These are phyloP conservation scores for Calonectria honghensis DNA, from an alignment of 2,329 filamentous ascomycete species.

Conservation along the genomic window DNA sequence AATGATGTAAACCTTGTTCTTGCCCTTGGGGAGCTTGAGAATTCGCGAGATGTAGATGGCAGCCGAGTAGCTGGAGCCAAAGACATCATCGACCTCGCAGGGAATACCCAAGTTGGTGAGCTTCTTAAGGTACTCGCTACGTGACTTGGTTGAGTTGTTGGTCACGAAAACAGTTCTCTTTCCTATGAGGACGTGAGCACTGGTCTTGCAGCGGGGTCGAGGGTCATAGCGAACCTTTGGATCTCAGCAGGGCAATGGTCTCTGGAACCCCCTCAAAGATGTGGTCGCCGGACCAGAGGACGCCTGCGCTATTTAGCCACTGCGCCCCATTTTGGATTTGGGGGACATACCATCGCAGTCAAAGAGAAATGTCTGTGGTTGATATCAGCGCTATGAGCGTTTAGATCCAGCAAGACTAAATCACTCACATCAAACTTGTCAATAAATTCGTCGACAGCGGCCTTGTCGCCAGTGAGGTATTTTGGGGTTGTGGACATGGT, in stretches of 20 bases:
- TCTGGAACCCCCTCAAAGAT: conserved; percentile 90
- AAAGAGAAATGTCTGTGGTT: conserved; percentile 87
- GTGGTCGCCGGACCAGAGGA: conserved; percentile 96
- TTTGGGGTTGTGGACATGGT: conserved; percentile 64
- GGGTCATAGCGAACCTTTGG: conserved; percentile 75
- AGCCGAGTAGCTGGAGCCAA: conserved; percentile 95
- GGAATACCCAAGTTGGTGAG: conserved; percentile 88
- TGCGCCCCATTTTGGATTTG: too few relatives aligned
- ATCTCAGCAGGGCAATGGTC: conserved; percentile 87
- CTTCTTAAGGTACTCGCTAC: conserved; percentile 94
- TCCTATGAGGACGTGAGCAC: conserved; percentile 69
- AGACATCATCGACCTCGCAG: conserved; percentile 90
- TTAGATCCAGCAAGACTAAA: conserved; percentile 43
- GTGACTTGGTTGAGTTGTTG: conserved; percentile 98
- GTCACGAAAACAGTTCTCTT: conserved; percentile 97
- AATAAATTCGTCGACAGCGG: conserved; percentile 87
- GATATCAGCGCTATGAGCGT: conserved; percentile 19
- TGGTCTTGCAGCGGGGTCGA: neutral
- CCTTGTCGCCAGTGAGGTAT: conserved; percentile 86
- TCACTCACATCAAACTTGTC: conserved; percentile 91
- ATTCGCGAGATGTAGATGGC: conserved; percentile 97
- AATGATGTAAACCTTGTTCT: conserved; percentile 95
- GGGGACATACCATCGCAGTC: conserved; percentile 90
- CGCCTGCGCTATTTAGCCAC: conserved; percentile 74
- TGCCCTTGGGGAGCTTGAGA: conserved; percentile 83